phyloP scores from a whole-genome alignment of 2,329 filamentous ascomycete species.

The Gaeumannomyces sp. region DNA sequence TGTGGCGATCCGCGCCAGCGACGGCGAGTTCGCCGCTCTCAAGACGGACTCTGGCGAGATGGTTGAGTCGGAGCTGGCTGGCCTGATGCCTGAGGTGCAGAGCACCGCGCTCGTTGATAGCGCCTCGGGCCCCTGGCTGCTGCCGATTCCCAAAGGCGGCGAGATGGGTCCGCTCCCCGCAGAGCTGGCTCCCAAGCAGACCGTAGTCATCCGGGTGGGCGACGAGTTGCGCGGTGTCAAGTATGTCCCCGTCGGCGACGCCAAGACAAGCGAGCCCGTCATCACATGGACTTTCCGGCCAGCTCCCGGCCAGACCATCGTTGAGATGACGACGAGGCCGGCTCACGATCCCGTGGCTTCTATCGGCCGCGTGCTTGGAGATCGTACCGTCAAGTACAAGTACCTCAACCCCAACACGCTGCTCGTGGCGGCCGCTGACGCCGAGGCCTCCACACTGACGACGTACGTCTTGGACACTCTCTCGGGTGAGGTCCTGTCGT shows the following conservation, averaged over 20 bases:
- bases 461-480: conserved; percentile 81
- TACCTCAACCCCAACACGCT: conserved; percentile 86
- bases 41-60: conserved; percentile 47
- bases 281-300: conserved; percentile 67
- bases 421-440: conserved; percentile 64
- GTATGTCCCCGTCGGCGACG: conserved; percentile 29
- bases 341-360: conserved; percentile 84
- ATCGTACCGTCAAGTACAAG: conserved; percentile 94
- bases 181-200: conserved; percentile 43
- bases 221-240: conserved; percentile 48
- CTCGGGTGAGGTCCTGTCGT: conserved; percentile 73
- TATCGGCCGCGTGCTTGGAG: conserved; percentile 86
- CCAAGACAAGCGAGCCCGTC: neutral
- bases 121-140: conserved; percentile 43
- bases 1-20: conserved; percentile 52
- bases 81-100: conserved; percentile 19
- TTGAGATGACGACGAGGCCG: conserved; percentile 61
- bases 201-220: conserved; percentile 45
- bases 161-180: conserved; percentile 39
- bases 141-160: conserved; percentile 47
- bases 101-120: conserved; percentile 49
- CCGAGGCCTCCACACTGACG: conserved; percentile 52
- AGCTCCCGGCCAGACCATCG: conserved; percentile 59
- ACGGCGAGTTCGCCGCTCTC: conserved; percentile 57
- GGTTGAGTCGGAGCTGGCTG: conserved; percentile 26